Conservation (phyloP, 192 early-diverging fungal species). For the Umbelopsis sp. region DNA sequence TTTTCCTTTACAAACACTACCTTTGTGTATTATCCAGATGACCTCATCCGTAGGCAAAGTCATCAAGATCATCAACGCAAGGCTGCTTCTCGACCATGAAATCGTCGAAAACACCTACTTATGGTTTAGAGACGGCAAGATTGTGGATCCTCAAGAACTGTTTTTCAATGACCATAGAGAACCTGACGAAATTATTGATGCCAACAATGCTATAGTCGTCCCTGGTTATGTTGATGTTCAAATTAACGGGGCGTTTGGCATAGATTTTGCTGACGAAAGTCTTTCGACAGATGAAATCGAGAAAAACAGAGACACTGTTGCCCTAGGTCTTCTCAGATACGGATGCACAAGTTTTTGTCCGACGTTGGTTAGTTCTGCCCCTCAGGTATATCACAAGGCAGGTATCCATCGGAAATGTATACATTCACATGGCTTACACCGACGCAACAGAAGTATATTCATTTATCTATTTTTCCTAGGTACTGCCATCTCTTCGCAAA, state of each 20-base stretch:
- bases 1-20: not conserved
- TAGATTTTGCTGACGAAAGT: conserved; percentile 60
- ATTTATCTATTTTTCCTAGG: conserved; percentile 16
- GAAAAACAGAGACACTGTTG: conserved; percentile 62
- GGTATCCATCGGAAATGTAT: not conserved
- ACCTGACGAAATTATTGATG: conserved; percentile 67
- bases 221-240: conserved; percentile 78
- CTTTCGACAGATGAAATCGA: conserved; percentile 56
- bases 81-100: conserved; percentile 66
- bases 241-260: conserved; percentile 78
- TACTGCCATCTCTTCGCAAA: conserved; percentile 57
- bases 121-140: conserved; percentile 71
- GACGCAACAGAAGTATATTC: not conserved
- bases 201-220: conserved; percentile 62
- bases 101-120: conserved; percentile 66
- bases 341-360: conserved; percentile 78
- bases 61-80: conserved; percentile 73
- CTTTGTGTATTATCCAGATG: too few species aligned
- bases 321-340: conserved; percentile 68
- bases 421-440: not conserved
- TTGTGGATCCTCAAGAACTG: conserved; percentile 67
- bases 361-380: conserved; percentile 69
- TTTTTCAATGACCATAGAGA: conserved; percentile 64
- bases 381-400: conserved; percentile 69
- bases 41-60: conserved; percentile 21